Base-by-base conservation (phyloP, 2,329 filamentous ascomycete genomes). In the Amphichorda felina region DNA sequence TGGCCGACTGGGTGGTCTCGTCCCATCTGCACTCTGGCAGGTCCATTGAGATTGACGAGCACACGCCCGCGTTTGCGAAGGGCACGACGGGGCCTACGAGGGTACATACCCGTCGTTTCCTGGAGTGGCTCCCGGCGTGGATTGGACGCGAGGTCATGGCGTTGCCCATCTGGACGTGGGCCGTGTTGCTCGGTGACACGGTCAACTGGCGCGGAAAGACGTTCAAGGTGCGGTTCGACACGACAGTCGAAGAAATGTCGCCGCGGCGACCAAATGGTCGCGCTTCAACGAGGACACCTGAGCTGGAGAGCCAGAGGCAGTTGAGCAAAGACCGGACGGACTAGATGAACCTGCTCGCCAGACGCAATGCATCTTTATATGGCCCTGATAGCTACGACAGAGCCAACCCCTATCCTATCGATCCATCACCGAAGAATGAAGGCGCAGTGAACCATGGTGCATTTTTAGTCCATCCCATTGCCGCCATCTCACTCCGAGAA, bases 91-190 rank as follows among this genome's bases (percentile, higher is more conserved):
- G 32, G 7, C 26, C 34, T 7, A 14, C 26, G 18, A 29, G 26
- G 14, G 19, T 26, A 8, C 13, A 27, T 16, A 36, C 34, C 13
- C 14, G 61, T 57, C 66, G 83, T 26, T 81, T 91, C 38, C 43
- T 55, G 0, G 69, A 82, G 43, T 98, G 87, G 83, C 50, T 91
- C 4, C 53, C 70, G 5, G 82, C 88, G 0, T 98, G 93, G 91
- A 46, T 94, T 0, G 86, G 82, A 0, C 69, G 91, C 22, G 91
- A 98, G 58, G 44, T 74, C 0, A 64, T 95, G 8, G 88, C 91
- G 0, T 63, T 94, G 31, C 88, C 88, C 0, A 81, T 98, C 40
- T 98, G 91, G 91, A 63, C 75, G 0, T 87, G 81, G 74, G 91
- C 91, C 1, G 83, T 95, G 15, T 75, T 85, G 46, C 80, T 89